Percentiles rank a stretch among this genome's conserved stretches.
Conservation (phyloP, 495 filamentous ascomycete species). For the Hypoxylon fragiforme region DNA sequence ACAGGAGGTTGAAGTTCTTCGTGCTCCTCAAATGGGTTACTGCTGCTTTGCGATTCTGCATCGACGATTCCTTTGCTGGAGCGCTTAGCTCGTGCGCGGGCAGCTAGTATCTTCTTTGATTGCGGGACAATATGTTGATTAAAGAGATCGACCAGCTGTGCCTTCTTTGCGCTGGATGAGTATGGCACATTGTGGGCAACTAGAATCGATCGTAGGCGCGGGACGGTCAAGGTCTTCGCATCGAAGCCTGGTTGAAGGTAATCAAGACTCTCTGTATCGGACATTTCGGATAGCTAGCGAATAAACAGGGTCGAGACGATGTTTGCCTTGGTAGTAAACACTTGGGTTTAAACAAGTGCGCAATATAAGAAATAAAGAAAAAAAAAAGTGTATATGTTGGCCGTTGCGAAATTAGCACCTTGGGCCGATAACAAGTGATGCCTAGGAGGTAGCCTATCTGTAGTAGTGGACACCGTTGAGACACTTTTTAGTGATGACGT, state of each 20-base stretch:
- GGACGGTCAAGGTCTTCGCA: conserved; percentile 77
- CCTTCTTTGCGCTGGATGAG: conserved; percentile 80
- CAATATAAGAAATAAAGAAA: neutral
- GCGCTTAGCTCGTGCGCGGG: conserved; percentile 73
- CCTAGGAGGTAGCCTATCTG: conserved; percentile 4
- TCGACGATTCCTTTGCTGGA: conserved; percentile 85
- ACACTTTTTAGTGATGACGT: conserved; percentile 13
- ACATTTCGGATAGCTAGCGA: conserved; percentile 54
- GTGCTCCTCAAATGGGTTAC: conserved; percentile 48
- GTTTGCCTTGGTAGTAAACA: neutral
- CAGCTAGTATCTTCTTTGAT: conserved; percentile 71
- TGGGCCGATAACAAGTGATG: neutral
- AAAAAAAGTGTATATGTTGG: neutral
- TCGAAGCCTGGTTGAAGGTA: conserved; percentile 88
- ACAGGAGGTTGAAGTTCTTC: conserved; percentile 48
- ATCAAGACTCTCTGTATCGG: conserved; percentile 66
- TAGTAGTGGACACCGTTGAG: conserved; percentile 2
- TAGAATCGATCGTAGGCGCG: conserved; percentile 83
- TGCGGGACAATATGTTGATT: conserved; percentile 77
- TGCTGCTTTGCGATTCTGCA: conserved; percentile 59
- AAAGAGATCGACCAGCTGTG: conserved; percentile 81
- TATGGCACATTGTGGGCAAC: conserved; percentile 84
- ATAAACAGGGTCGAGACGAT: neutral
- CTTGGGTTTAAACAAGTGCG: neutral
- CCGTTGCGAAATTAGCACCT: conserved; percentile 2